Conservation (phyloP, 2,329 filamentous ascomycete genomes). For the Sporothrix globosa region DNA sequence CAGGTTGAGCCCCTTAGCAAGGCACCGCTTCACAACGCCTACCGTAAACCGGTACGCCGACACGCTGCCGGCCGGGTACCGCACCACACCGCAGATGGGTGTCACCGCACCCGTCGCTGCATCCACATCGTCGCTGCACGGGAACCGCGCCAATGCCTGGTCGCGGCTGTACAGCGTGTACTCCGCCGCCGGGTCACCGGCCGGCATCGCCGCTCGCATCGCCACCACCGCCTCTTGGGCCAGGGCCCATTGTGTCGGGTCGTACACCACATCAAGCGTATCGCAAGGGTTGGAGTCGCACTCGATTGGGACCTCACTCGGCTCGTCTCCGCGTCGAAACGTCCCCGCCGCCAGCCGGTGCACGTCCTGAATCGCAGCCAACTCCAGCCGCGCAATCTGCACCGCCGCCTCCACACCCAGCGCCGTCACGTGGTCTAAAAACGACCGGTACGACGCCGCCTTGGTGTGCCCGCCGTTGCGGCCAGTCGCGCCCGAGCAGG, state of each 20-base stretch:
- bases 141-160: constrained; percentile 49
- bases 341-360: constrained; percentile 53
- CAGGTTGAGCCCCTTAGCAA: constrained; percentile 52
- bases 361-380: constrained; percentile 57
- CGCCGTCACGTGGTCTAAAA: constrained; percentile 50
- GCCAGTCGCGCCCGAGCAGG: constrained; percentile 68
- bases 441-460: constrained; percentile 53
- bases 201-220: constrained; percentile 51
- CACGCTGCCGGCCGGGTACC: constrained; percentile 51
- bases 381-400: constrained; percentile 56
- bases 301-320: constrained; percentile 42
- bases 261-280: constrained; percentile 63
- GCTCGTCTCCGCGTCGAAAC: not conserved
- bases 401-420: constrained; percentile 55
- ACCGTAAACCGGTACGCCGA: constrained; percentile 47
- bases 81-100: constrained; percentile 50
- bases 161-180: constrained; percentile 51
- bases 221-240: constrained; percentile 48
- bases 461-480: constrained; percentile 56
- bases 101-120: constrained; percentile 38
- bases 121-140: constrained; percentile 41
- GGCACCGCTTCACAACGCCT: constrained; percentile 51
- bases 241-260: constrained; percentile 47
- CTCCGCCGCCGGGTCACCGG: constrained; percentile 45
- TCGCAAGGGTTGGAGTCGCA: constrained; percentile 56